Conservation (phyloP, 495 filamentous ascomycete species). For the Xanthoparmelia taractica region DNA sequence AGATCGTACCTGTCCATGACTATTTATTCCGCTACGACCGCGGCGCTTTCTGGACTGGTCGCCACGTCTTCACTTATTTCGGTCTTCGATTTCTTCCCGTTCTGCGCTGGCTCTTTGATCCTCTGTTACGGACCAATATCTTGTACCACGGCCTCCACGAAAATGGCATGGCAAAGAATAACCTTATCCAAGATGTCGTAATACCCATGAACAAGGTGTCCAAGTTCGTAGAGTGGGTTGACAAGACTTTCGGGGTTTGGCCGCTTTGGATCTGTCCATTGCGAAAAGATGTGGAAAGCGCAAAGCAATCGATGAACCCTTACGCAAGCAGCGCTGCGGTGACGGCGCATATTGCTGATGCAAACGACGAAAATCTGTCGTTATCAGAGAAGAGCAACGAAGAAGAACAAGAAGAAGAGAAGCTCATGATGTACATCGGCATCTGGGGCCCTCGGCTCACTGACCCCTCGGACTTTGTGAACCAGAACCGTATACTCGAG, state of each 20-base stretch:
- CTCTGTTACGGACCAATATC: constrained; percentile 46
- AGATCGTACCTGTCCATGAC: constrained; percentile 47
- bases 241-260: constrained; percentile 40
- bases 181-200: constrained; percentile 51
- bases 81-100: constrained; percentile 44
- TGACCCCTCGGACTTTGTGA: constrained; percentile 35
- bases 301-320: constrained; percentile 15
- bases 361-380: neutral
- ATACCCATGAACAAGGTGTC: constrained; percentile 39
- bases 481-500: constrained; percentile 58
- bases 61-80: constrained; percentile 47
- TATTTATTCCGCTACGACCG: constrained; percentile 59
- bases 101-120: constrained; percentile 44
- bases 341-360: neutral
- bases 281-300: constrained; percentile 29
- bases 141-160: constrained; percentile 50
- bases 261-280: constrained; percentile 56
- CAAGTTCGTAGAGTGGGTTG: constrained; percentile 43
- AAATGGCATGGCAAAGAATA: constrained; percentile 38
- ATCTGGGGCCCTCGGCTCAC: constrained; percentile 44
- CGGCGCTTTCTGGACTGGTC: constrained; percentile 50
- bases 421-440: constrained; percentile 45
- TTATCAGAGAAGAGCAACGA: neutral
- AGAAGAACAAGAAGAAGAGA: neutral
- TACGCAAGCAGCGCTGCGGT: neutral